A percentile compares a stretch with the other conserved stretches of the same genome.
Evolutionary conservation across 768 basidiomycete genomes (phyloP).

Genomic region (Hericium coralloides): DNA sequence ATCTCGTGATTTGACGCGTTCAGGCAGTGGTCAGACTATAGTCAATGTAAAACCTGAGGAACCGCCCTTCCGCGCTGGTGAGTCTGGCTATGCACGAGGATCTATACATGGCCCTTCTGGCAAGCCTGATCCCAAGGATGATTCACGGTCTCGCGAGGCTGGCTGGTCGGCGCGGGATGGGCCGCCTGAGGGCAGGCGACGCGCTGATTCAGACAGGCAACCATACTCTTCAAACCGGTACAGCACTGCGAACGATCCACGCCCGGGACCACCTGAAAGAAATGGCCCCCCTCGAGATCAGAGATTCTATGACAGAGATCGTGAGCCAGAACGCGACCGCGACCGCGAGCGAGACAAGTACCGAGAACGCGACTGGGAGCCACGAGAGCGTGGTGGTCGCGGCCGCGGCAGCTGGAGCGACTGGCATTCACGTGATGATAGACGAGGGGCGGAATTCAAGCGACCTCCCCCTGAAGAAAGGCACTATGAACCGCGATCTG

Average conservation of each 20-base stretch:
- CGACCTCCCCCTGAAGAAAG: slow-evolving; percentile 38
- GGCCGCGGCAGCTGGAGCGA: slow-evolving; percentile 23
- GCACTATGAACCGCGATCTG: slow-evolving; percentile 32
- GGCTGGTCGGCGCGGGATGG: neutral
- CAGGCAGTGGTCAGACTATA: neutral
- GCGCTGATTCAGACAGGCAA: neutral
- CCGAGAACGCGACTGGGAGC: slow-evolving; percentile 19
- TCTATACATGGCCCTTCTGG: neutral
- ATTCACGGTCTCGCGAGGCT: neutral
- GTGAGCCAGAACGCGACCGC: slow-evolving; percentile 25
- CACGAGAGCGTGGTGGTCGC: slow-evolving; percentile 8
- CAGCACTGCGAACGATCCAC: slow-evolving; percentile 15
- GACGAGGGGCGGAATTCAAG: slow-evolving; percentile 31
- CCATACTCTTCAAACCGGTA: neutral
- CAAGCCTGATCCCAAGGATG: neutral
- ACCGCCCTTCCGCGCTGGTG: neutral
- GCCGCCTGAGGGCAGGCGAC: neutral
- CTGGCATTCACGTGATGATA: slow-evolving; percentile 28
- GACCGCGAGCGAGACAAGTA: slow-evolving; percentile 20
- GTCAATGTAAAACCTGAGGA: neutral
- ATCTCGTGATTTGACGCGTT: neutral
- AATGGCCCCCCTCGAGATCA: slow-evolving; percentile 19
- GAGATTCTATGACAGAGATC: slow-evolving; percentile 24
- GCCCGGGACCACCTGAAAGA: slow-evolving; percentile 19
- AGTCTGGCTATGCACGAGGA: neutral